These are phyloP conservation scores for Vanilla planifolia DNA, from an alignment of 106 monocot genomes.

Conservation along the genomic window DNA sequence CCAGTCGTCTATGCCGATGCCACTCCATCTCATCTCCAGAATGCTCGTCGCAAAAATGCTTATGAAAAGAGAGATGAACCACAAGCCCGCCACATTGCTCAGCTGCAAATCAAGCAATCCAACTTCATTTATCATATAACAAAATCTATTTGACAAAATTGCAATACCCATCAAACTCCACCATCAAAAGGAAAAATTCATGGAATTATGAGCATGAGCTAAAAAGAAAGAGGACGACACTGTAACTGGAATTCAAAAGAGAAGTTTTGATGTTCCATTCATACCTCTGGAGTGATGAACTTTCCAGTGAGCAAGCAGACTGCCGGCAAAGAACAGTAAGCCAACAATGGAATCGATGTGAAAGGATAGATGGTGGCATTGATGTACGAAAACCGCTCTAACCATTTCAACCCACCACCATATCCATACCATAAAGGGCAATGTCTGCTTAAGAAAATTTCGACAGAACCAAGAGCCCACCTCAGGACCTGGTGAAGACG, in stretches of 20 bases:
- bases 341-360: slow-evolving; percentile 22
- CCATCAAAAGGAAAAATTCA: not conserved
- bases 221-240: no score
- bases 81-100: slow-evolving; percentile 41
- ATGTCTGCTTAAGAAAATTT: slow-evolving; percentile 36
- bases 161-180: not conserved
- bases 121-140: not conserved
- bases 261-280: not conserved
- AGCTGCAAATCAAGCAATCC: slow-evolving; percentile 19
- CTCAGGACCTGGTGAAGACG: slow-evolving; percentile 50
- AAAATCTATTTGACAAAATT: not conserved
- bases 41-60: slow-evolving; percentile 44
- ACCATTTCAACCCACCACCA: slow-evolving; percentile 50
- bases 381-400: slow-evolving; percentile 61
- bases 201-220: not conserved
- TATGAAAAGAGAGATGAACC: slow-evolving; percentile 54
- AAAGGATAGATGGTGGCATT: slow-evolving; percentile 40
- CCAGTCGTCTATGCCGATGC: slow-evolving; percentile 46
- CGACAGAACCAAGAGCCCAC: slow-evolving; percentile 57
- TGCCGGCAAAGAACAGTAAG: slow-evolving; percentile 58
- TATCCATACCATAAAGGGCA: slow-evolving; percentile 49
- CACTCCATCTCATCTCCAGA: slow-evolving; percentile 57
- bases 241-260: no score
- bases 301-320: slow-evolving; percentile 50
- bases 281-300: slow-evolving; percentile 12